A percentile compares a stretch with the other conserved stretches of the same genome.
Conservation (phyloP, 352 stramenopile genomes). For the Thalassiosira hispida region DNA sequence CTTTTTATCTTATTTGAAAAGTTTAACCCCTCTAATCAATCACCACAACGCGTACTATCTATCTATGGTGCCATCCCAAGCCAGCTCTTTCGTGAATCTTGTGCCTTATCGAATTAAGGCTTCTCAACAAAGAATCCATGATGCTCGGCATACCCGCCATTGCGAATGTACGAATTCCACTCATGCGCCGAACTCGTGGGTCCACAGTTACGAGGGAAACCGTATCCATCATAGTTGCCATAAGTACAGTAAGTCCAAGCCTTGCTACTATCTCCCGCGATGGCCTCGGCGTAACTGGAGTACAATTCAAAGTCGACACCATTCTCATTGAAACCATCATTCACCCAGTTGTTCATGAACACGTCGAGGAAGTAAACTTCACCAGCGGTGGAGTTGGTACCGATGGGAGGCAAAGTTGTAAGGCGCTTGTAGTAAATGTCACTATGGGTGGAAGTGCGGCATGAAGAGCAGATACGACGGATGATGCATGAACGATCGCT, state of each 20-base stretch:
- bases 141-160: conserved; percentile 22
- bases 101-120: too few species aligned
- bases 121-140: conserved; percentile 57
- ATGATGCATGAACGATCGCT: conserved; percentile 29
- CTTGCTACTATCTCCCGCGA: conserved; percentile 24
- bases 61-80: too few species aligned
- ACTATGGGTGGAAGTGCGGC: neutral
- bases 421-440: conserved; percentile 54
- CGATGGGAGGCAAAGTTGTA: conserved; percentile 17
- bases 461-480: conserved; percentile 33
- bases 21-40: too few species aligned
- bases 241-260: conserved; percentile 41
- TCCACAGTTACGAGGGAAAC: conserved; percentile 43
- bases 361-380: conserved; percentile 41
- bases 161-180: conserved; percentile 47
- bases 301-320: conserved; percentile 50
- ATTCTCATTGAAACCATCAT: too few species aligned
- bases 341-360: conserved; percentile 52
- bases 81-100: too few species aligned
- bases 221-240: conserved; percentile 15
- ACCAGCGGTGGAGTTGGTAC: conserved; percentile 2
- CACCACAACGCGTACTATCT: too few species aligned
- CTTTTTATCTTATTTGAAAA: too few species aligned
- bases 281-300: conserved; percentile 35
- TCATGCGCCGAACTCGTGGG: neutral